Evolutionary conservation across 768 basidiomycete species (phyloP), one percentile per base, ranked within the genome.

Genomic region (Porpolomopsis calyptriformis): DNA sequence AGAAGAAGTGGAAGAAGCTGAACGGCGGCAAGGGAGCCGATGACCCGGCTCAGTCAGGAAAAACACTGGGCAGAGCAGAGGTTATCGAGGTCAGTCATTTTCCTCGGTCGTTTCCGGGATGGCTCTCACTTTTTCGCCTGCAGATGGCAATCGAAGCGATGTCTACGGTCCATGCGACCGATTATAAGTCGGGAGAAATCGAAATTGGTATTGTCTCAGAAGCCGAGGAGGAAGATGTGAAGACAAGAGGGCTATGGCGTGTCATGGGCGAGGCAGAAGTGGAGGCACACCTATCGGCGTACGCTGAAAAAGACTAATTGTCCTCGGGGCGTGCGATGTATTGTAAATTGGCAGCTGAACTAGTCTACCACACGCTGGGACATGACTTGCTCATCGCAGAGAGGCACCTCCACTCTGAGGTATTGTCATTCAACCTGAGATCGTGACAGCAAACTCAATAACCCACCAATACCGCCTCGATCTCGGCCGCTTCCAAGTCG

Each of bases 1-100:
- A 99, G 70, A 98, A 98, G 71, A 89, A 90, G 62, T 98, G 91
- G 93, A 99, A 98, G 72, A 91, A 91, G 63, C 70, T 91, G 24
- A 82, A 88, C 57, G 76, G 73, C 19, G 85, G 85, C 12, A 67
- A 67, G 43, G 87, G 88, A 18, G 85, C 82, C 0, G 85, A 91
- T 41, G 84, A 93, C 61, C 73, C 89, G 11, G 71, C 73, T 11
- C 72, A 73, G 39, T 89, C 89, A 2, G 84, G 87, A 45, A 76
- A 80, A 66, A 76, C 72, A 1, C 71, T 96, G 43, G 73, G 71
- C 53, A 73, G 84, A 18, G 73, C 76, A 2, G 84, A 87, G 49
- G 91, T 93, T 23, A 88, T 97, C 52, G 94, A 99, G 78, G 90
- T 91, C 52, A 46, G 80, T 54, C 24, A 19, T 23, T 24, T 23